phyloP scores from a whole-genome alignment of 73 alveolate genomes.

The Stentor coeruleus region DNA sequence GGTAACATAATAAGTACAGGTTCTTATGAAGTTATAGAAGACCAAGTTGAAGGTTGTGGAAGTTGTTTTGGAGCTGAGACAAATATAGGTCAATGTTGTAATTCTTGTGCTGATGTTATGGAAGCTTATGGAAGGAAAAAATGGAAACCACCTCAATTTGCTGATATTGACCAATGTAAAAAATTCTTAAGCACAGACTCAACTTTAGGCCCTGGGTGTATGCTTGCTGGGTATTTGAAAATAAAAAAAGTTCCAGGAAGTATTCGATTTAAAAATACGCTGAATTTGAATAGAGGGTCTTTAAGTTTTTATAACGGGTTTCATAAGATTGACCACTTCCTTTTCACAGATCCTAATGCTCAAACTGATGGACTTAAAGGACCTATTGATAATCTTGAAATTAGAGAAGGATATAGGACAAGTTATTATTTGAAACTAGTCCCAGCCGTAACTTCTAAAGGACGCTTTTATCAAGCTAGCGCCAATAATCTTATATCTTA shows the following conservation, averaged over 20 bases:
- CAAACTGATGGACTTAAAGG: not conserved
- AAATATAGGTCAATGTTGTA: not conserved
- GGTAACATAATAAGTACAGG: not conserved
- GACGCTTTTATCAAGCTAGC: not conserved
- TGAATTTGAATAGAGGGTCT: not conserved
- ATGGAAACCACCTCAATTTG: conserved; percentile 18
- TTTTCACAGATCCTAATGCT: not conserved
- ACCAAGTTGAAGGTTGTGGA: not conserved
- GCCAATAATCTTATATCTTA: not conserved
- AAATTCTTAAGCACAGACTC: not conserved
- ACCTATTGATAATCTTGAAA: not conserved
- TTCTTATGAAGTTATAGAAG: not conserved
- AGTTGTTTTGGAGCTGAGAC: conserved; percentile 20
- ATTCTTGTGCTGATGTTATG: not conserved
- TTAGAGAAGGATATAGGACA: not conserved
- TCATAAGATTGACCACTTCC: not conserved
- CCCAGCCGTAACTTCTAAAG: not conserved
- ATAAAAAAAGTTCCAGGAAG: conserved; percentile 12
- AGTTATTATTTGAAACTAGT: not conserved
- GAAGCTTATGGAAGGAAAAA: conserved; percentile 1
- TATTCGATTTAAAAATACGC: not conserved
- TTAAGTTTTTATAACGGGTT: not conserved
- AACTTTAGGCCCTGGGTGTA: not conserved
- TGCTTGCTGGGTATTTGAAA: not conserved
- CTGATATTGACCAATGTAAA: conserved; percentile 2